Evolutionary conservation across 805 yeast genomes (phyloP).

Genomic region (Barnettozyma wickerhamii): DNA sequence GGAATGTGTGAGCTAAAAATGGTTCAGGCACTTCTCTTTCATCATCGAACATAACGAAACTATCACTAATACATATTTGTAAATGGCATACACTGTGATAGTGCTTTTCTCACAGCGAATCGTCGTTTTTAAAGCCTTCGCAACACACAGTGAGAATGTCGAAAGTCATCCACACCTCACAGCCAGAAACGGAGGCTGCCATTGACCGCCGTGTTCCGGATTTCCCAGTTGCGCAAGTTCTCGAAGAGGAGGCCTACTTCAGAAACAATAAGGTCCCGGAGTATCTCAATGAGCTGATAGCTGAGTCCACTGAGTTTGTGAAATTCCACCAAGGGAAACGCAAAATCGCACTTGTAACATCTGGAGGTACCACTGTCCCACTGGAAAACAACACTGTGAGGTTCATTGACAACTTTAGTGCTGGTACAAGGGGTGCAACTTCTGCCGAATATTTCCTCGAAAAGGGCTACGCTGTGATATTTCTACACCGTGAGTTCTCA

Average conservation of each 20-base stretch:
- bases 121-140: no score
- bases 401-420: conserved; percentile 93
- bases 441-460: conserved; percentile 89
- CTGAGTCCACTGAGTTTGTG: conserved; percentile 58
- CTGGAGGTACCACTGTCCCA: conserved; percentile 98
- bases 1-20: not conserved
- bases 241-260: conserved; percentile 78
- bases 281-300: conserved; percentile 60
- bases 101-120: no score
- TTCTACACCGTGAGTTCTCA: conserved; percentile 88
- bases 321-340: conserved; percentile 41
- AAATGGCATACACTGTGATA: no score
- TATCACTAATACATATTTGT: no score
- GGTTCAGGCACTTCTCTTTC: not conserved
- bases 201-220: conserved; percentile 75
- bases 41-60: not conserved
- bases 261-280: conserved; percentile 65
- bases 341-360: conserved; percentile 77
- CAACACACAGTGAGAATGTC: no score
- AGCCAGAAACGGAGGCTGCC: conserved; percentile 67
- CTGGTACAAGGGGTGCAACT: conserved; percentile 97
- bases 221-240: conserved; percentile 66
- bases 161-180: conserved; percentile 51
- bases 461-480: conserved; percentile 86
- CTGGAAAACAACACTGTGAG: conserved; percentile 94